Evolutionary conservation across 352 stramenopile species (phyloP), one percentile per base, ranked within the genome.

Genomic region (Elongisporangium anandrum): DNA sequence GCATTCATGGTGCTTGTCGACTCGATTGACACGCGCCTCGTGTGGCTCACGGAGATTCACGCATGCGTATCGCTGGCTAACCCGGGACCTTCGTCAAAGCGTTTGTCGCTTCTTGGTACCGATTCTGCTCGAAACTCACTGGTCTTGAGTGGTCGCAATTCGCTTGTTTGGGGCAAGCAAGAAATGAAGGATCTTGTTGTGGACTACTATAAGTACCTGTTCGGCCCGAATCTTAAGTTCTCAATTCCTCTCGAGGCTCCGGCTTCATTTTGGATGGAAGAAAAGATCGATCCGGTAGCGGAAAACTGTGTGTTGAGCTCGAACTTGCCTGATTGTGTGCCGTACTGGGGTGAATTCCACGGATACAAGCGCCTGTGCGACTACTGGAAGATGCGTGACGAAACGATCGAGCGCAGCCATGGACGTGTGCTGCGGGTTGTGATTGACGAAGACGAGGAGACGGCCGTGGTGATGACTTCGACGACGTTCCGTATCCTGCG

Each of bases 301-400:
- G 78, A 89, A 23, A 68, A 66, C 24, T 91, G 81, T 24, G 81
- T 95, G 34, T 54, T 95, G 57, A 93, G 86, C 65, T 95, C 86
- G 6, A 95, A 95, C 69, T 57, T 95, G 55, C 86, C 86, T 0
- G 81, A 92, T 55, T 90, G 80, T 24, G 86, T 95, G 61, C 86
- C 86, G 24, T 95, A 91, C 62, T 95, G 86, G 86, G 86, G 86
- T 34, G 86, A 95, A 58, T 95, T 94, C 66, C 86, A 95, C 54
- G 86, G 86, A 10, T 91, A 92, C 84, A 88, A 93, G 67, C 84
- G 86, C 8, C 56, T 95, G 48, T 90, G 85, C 53, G 84, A 95
- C 63, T 95, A 92, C 62, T 95, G 81, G 81, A 93, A 93, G 75
- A 88, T 89, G 39, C 86, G 86, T 23, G 86, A 95, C 63, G 86